Evolutionary conservation across 768 basidiomycete genomes (phyloP).

Genomic region (Termitomyces bulborhizus): DNA sequence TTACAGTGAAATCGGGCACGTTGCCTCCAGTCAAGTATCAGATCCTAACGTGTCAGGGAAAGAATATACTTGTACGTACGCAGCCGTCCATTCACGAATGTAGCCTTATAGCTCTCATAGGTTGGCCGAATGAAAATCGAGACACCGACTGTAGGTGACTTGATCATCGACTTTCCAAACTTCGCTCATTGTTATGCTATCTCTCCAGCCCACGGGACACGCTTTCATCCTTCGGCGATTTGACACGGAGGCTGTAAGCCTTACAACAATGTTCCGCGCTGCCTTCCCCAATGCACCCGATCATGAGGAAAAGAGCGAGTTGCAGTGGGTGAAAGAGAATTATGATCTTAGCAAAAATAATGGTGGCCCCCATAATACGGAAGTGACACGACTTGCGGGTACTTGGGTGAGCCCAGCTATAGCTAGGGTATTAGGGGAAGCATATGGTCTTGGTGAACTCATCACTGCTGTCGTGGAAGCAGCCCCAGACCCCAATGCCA

Average conservation of each 20-base stretch:
- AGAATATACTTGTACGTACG: constrained; percentile 56
- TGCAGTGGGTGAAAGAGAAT: constrained; percentile 76
- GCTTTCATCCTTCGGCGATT: constrained; percentile 93
- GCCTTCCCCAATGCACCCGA: constrained; percentile 83
- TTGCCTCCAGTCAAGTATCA: constrained; percentile 85
- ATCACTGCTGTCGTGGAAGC: constrained; percentile 66
- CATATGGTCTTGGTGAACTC: constrained; percentile 57
- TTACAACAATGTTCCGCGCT: constrained; percentile 96
- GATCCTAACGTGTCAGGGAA: constrained; percentile 81
- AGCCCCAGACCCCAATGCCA: constrained; percentile 66
- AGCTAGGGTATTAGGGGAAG: constrained; percentile 61
- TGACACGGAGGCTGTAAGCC: constrained; percentile 87
- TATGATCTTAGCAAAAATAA: constrained; percentile 79
- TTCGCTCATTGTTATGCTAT: constrained; percentile 13
- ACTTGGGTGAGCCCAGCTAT: constrained; percentile 72
- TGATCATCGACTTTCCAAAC: constrained; percentile 3
- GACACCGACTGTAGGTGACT: constrained; percentile 62
- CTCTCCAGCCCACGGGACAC: constrained; percentile 61
- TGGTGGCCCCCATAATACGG: constrained; percentile 52
- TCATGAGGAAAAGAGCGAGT: constrained; percentile 70
- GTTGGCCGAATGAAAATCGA: constrained; percentile 85
- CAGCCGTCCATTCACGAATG: background rate
- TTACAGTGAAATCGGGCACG: constrained; percentile 27
- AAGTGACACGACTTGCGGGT: constrained; percentile 76
- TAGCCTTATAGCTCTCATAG: constrained; percentile 27